Evolutionary conservation across 2,329 filamentous ascomycete species (phyloP), one percentile per base, ranked within the genome.

Genomic region (Fusarium buharicum): DNA sequence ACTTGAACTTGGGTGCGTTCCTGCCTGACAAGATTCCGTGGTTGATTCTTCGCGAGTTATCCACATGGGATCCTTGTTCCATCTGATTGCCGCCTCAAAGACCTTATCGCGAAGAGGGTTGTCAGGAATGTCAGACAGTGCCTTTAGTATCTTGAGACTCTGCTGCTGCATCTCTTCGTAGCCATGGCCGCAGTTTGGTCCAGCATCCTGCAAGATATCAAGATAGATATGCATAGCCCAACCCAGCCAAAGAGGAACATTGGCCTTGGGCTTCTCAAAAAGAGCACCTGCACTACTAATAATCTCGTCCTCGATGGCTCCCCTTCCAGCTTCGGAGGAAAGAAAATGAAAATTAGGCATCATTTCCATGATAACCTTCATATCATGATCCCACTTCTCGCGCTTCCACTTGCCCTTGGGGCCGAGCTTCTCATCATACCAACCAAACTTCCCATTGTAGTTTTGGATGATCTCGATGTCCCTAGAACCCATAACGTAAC

Each of bases 381-480:
- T 40, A 36, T 71, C 67, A 20, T 62, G 56, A 4, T 44, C 13
- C 57, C 55, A 64, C 28, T 36, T 60, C 24, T 41, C 50, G 0
- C 30, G 40, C 16, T 58, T 54, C 4, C 39, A 58, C 17, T 22
- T 9, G 12, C 40, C 45, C 1, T 1, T 1, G 1, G 28, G 6
- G 18, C 50, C 3, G n/a, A 60, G 41, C 8, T 8, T 18, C 16
- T 69, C 62, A 2, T 68, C 37, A 8, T 69, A 68, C 46, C 60
- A 62, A 17, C 68, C 68, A 1, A 62, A 55, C 20, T 38, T 53
- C 27, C 66, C 68, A 8, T 64, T 67, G 28, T 69, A 70, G 17
- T 2, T 54, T 3, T 17, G 39, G 14, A 48, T 17, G 14, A 50
- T 24, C 10, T 8, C 1, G 4, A 22, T 3, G 0, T 22, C 22